Conservation (phyloP, 1,284 basidiomycete genomes). For the Coniophora puteana region DNA sequence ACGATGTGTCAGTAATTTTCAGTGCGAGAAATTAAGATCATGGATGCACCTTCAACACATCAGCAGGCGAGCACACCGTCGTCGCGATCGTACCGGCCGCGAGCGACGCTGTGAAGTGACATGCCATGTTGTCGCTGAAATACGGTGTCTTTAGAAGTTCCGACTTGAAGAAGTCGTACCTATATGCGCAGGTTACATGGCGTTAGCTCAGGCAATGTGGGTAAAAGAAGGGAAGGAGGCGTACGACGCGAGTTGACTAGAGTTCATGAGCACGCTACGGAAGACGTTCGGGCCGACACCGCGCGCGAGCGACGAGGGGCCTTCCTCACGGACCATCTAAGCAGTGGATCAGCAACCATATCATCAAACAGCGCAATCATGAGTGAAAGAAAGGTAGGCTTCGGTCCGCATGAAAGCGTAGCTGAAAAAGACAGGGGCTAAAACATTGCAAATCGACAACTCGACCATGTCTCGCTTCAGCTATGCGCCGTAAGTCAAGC, state of each 20-base stretch:
- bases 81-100: constrained; percentile 89
- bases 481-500: too few species aligned
- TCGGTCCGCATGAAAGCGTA: too few species aligned
- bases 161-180: constrained; percentile 89
- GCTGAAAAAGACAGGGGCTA: too few species aligned
- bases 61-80: constrained; percentile 91
- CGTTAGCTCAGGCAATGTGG: neutral
- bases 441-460: too few species aligned
- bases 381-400: neutral
- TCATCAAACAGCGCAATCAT: neutral
- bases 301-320: constrained; percentile 66
- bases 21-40: constrained; percentile 21
- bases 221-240: constrained; percentile 25
- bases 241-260: constrained; percentile 84
- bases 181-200: constrained; percentile 20
- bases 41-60: constrained; percentile 90
- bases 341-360: constrained; percentile 1
- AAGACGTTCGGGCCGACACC: constrained; percentile 87
- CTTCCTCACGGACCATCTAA: constrained; percentile 85
- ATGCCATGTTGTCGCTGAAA: constrained; percentile 77
- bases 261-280: constrained; percentile 87
- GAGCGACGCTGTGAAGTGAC: constrained; percentile 84
- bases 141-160: constrained; percentile 66
- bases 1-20: constrained; percentile 1
- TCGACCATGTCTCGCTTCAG: too few species aligned